Percentiles rank a stretch among this genome's conserved stretches.
These are phyloP conservation scores for Blastobotrys indianensis DNA, from an alignment of 1,139 yeast genomes.

Conservation along the genomic window DNA sequence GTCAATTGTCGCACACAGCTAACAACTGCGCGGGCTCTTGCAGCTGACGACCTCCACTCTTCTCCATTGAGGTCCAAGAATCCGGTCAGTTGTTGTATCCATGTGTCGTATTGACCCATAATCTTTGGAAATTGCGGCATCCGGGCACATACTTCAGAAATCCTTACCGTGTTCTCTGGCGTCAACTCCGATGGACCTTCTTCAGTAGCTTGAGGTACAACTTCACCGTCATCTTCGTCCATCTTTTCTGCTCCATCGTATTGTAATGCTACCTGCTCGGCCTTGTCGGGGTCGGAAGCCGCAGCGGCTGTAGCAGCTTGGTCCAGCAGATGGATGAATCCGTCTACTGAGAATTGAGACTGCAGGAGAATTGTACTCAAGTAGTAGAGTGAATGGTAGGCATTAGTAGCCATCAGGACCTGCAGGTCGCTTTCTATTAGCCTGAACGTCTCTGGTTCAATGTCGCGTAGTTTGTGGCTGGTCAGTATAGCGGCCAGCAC, in stretches of 20 bases:
- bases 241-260: not conserved
- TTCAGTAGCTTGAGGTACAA: not conserved
- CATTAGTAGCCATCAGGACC: not conserved
- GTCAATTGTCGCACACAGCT: not conserved
- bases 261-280: not conserved
- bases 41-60: constrained; percentile 1
- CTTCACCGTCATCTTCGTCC: not conserved
- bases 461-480: constrained; percentile 2
- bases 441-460: constrained; percentile 1
- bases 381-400: not conserved
- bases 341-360: too few species aligned
- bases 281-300: too few species aligned
- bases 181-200: not conserved
- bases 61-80: not conserved
- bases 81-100: not conserved
- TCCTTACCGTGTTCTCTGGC: not conserved
- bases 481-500: constrained; percentile 7
- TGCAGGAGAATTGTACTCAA: too few species aligned
- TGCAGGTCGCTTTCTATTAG: constrained; percentile 2
- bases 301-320: too few species aligned
- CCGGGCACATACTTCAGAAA: not conserved
- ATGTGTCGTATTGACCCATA: constrained; percentile 4
- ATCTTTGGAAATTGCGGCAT: constrained; percentile 1
- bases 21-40: constrained; percentile 1
- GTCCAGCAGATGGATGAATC: too few species aligned